A percentile compares a stretch with the other conserved stretches of the same genome.
These are phyloP conservation scores for Alternaria alternata DNA, from an alignment of 2,329 filamentous ascomycete genomes.

Conservation along the genomic window DNA sequence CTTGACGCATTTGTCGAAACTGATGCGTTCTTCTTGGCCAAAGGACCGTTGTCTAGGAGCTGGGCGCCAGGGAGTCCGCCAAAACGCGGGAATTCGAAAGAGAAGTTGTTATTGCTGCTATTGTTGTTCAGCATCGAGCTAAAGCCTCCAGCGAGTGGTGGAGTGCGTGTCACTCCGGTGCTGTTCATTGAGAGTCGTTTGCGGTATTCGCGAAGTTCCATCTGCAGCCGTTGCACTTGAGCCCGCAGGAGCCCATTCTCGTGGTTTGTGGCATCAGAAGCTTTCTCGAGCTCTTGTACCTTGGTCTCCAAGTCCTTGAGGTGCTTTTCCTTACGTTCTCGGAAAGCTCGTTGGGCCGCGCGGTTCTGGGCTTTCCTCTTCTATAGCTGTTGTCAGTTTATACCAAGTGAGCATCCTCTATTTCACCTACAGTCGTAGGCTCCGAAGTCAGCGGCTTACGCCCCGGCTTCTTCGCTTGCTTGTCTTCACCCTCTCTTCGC, in stretches of 20 bases:
- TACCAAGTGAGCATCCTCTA: constrained; percentile 9
- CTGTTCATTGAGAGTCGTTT: constrained; percentile 77
- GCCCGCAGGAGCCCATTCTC: constrained; percentile 85
- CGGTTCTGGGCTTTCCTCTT: constrained; percentile 86
- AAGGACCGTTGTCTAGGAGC: constrained; percentile 59
- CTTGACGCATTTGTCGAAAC: constrained; percentile 31
- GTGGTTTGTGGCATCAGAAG: constrained; percentile 80
- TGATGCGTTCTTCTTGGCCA: constrained; percentile 41
- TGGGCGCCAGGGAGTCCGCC: constrained; percentile 71
- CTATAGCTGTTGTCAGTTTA: constrained; percentile 57
- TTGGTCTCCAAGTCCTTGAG: constrained; percentile 75
- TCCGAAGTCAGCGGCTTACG: constrained; percentile 95
- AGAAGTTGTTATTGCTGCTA: constrained; percentile 79
- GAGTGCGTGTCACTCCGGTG: constrained; percentile 57
- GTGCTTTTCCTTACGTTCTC: constrained; percentile 70
- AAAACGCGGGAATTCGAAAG: constrained; percentile 96
- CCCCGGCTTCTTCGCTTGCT: constrained; percentile 92
- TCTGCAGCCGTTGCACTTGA: constrained; percentile 87
- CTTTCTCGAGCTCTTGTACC: constrained; percentile 74
- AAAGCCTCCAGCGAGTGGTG: constrained; percentile 55
- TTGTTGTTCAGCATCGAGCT: constrained; percentile 61
- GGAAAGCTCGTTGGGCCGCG: constrained; percentile 68
- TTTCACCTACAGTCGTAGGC: constrained; percentile 83
- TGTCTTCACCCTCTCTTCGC: constrained; percentile 83
- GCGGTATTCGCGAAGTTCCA: constrained; percentile 88